Evolutionary conservation across 441 rosid genomes (phyloP), one percentile per base, ranked within the genome.

Genomic region (Euphorbia neoarborescens): DNA sequence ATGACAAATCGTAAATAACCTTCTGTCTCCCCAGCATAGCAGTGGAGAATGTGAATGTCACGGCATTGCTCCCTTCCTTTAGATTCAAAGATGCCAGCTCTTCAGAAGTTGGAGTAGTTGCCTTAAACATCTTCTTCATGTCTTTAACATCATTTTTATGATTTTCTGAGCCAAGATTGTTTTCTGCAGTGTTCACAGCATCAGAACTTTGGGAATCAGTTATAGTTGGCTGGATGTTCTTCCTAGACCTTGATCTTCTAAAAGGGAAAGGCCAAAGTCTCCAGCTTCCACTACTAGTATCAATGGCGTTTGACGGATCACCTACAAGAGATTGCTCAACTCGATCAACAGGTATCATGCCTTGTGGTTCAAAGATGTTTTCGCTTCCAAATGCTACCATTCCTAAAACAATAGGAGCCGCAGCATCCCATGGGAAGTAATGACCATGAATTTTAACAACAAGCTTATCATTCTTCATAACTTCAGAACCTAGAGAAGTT

Each of bases 21-120:
- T 87, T 87, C 84, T 94, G 99, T 60, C 80, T 83, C 77, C 99
- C 99, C 70, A 90, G 84, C 96, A 94, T 87, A 60, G 91, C 70
- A 70, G 98, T 92, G 79, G 86, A 92, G 84, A 94, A 94, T 48
- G 94, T 89, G 80, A 94, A 94, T 69, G 84, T 85, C 63, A 94
- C 83, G 3, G 75, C 65, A 79, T 94, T 94, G 76, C 83, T 83
- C 73, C 97, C 99, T 70, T 89, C 91, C 79, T 82, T 88, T 77
- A 94, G 82, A 80, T 92, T 80, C 82, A 94, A 79, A 27, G 90
- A 90, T 62, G 90, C 87, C 78, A 94, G 82, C 74, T 92, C 88
- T 71, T 92, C 88, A 22, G 99, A 94, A 70, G 96, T 89, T 59
- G 99, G 99, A 71, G 87, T 86, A 37, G 73, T 70, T 61, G 80